phyloP scores from a whole-genome alignment of 148 eudicot genomes.

The Cornus florida region DNA sequence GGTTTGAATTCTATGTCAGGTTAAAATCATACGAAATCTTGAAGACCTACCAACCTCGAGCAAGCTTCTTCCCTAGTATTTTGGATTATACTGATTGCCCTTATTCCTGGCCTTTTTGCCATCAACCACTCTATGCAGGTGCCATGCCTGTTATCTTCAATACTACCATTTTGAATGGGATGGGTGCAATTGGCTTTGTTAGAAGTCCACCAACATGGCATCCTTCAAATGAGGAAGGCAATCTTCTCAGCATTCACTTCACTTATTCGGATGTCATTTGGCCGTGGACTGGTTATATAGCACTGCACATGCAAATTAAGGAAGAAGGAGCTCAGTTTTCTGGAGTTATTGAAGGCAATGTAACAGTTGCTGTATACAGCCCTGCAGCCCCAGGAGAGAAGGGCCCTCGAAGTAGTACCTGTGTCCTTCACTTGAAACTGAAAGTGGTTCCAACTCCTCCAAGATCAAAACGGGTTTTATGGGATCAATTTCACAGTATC shows the following conservation, averaged over 20 bases:
- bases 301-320: constrained; percentile 94
- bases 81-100: constrained; percentile 94
- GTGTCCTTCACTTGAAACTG: constrained; percentile 75
- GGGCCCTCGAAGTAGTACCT: constrained; percentile 57
- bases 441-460: constrained; percentile 87
- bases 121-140: constrained; percentile 96
- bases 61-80: constrained; percentile 81
- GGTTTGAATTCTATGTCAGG: constrained; percentile 45
- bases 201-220: constrained; percentile 81
- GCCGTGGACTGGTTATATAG: constrained; percentile 99
- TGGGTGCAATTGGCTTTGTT: constrained; percentile 91
- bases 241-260: constrained; percentile 81
- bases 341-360: constrained; percentile 89
- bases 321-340: constrained; percentile 90
- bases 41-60: constrained; percentile 82
- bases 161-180: constrained; percentile 90
- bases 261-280: constrained; percentile 88
- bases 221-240: constrained; percentile 86
- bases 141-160: constrained; percentile 97
- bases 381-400: constrained; percentile 85
- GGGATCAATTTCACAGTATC: constrained; percentile 98
- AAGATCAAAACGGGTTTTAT: constrained; percentile 75
- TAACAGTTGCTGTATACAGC: constrained; percentile 70
- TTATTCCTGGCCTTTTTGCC: constrained; percentile 97
- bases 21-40: constrained; percentile 88